Percentiles rank a stretch among this genome's conserved stretches.
Evolutionary conservation across 345 rosid genomes (phyloP).

Genomic region (Litchi chinensis): DNA sequence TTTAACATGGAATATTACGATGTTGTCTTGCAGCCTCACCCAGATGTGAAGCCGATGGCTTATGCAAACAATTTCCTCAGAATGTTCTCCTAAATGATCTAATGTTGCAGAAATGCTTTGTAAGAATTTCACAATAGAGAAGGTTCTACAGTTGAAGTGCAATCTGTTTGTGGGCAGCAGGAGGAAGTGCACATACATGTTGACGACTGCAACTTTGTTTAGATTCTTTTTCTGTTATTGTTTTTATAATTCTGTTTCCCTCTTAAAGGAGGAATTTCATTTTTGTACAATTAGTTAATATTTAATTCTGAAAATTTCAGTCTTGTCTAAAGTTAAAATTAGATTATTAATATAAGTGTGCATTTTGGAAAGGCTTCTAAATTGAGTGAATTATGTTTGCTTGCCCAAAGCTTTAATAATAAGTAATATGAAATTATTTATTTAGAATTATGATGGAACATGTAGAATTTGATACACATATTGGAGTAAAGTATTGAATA

Average conservation of each 20-base stretch:
- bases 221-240: neutral
- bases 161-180: slow-evolving; percentile 4
- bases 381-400: no score
- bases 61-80: slow-evolving; percentile 86
- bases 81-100: slow-evolving; percentile 52
- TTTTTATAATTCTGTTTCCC: neutral
- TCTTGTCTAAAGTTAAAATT: neutral
- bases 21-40: slow-evolving; percentile 72
- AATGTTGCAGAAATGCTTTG: neutral
- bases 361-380: no score
- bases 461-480: neutral
- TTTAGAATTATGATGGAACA: no score
- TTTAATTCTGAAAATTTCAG: neutral
- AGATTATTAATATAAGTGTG: neutral
- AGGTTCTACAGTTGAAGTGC: slow-evolving; percentile 10
- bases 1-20: neutral
- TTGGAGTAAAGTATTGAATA: neutral
- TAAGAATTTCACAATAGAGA: slow-evolving; percentile 15
- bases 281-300: neutral
- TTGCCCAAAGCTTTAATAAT: no score
- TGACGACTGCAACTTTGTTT: slow-evolving; percentile 11
- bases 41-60: slow-evolving; percentile 97
- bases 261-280: neutral
- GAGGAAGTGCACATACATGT: slow-evolving; percentile 1
- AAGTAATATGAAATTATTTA: no score